phyloP scores from a whole-genome alignment of 805 yeast genomes.

The Schwanniomyces yamadae region DNA sequence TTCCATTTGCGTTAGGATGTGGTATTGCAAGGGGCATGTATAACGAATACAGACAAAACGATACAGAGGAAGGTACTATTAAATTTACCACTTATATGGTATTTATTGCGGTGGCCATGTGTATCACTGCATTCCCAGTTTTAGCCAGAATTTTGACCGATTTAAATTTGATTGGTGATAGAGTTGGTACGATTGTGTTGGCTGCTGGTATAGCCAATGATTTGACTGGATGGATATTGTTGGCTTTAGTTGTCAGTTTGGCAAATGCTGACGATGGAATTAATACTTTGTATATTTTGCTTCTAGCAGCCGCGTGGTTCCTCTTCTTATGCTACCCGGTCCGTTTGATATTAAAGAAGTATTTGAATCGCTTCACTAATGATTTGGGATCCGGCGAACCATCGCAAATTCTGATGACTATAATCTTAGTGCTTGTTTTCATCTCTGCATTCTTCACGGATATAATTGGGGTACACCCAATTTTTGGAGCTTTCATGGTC shows the following conservation, averaged over 20 bases:
- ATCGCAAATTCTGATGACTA: constrained; percentile 57
- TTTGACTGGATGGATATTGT: constrained; percentile 75
- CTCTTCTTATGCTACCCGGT: constrained; percentile 58
- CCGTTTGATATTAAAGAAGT: constrained; percentile 45
- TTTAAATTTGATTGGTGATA: constrained; percentile 63
- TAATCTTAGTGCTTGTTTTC: constrained; percentile 56
- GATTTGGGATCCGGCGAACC: constrained; percentile 61
- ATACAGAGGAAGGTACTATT: constrained; percentile 29
- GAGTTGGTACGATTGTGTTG: constrained; percentile 69
- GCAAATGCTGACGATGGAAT: constrained; percentile 72
- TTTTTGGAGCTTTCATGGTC: constrained; percentile 79
- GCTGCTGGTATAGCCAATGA: constrained; percentile 85
- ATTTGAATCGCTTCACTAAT: constrained; percentile 47
- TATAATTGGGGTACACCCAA: constrained; percentile 82
- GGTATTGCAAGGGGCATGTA: constrained; percentile 67
- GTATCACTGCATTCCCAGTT: constrained; percentile 86
- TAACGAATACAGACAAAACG: constrained; percentile 47
- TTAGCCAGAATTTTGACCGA: constrained; percentile 77
- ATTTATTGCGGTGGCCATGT: constrained; percentile 78
- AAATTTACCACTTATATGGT: constrained; percentile 75
- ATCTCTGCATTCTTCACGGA: constrained; percentile 76
- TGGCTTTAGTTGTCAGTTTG: constrained; percentile 72
- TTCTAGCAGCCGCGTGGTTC: constrained; percentile 70
- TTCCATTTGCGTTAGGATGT: constrained; percentile 81
- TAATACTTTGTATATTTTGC: constrained; percentile 64